Evolutionary conservation across 2,329 filamentous ascomycete species (phyloP).

Genomic region (Aspergillus sp.): DNA sequence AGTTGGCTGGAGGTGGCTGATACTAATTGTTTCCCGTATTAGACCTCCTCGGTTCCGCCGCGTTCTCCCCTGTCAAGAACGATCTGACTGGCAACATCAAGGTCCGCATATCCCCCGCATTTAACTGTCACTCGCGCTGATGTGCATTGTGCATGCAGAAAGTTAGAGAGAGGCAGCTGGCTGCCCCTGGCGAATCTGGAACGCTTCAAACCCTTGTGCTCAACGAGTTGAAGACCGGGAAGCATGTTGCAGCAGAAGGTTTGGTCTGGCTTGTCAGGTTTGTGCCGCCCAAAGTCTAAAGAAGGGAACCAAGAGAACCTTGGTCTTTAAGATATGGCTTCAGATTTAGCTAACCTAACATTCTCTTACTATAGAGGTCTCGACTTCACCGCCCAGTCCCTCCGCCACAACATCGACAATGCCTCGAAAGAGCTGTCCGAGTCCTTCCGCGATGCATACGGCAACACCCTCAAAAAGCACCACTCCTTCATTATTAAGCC

Average conservation of each 20-base stretch:
- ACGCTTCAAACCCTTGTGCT: conserved; percentile 81
- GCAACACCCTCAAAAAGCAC: conserved; percentile 82
- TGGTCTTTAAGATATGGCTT: neutral
- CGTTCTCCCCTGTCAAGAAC: conserved; percentile 86
- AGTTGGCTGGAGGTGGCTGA: neutral
- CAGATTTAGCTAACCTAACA: neutral
- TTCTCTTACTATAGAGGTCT: conserved; percentile 63
- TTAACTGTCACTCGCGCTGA: conserved; percentile 11
- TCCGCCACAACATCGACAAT: conserved; percentile 73
- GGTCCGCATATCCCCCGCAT: conserved; percentile 49
- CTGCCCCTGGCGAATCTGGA: conserved; percentile 73
- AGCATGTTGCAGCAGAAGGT: conserved; percentile 84
- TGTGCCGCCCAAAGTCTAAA: conserved; percentile 22
- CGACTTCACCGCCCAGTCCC: conserved; percentile 86
- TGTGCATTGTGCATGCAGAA: conserved; percentile 58
- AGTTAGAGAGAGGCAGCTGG: conserved; percentile 78
- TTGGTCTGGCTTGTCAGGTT: conserved; percentile 89
- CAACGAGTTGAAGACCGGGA: conserved; percentile 87
- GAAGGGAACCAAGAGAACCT: no score
- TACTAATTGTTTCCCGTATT: conserved; percentile 12
- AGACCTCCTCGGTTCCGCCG: conserved; percentile 65
- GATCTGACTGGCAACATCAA: conserved; percentile 92
- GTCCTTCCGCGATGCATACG: conserved; percentile 86
- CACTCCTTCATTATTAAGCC: conserved; percentile 89
- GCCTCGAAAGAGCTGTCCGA: conserved; percentile 71